Base-by-base conservation (phyloP, 371 early-diverging fungal genomes). In the Rhizomucor pusillus region DNA sequence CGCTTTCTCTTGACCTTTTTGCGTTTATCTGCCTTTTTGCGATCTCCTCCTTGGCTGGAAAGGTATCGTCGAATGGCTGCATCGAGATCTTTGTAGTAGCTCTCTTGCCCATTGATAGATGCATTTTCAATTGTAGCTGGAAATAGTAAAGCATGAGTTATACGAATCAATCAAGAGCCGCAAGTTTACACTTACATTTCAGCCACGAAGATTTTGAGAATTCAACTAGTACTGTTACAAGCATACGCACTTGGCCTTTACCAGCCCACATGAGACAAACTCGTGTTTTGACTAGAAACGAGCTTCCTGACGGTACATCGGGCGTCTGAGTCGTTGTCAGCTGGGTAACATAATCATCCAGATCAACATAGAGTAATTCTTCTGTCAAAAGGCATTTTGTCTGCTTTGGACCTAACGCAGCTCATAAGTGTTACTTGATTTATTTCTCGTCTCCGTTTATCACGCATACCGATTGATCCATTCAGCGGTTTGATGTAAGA, bases 241-340 rank as follows among this genome's bases (percentile, higher is more conserved):
- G 62, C 52, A 90, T 71, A 33, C 81, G 81, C 43, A 86, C 73
- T 65, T 75, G 63, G n/a, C 75, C 76, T 23, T 78, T 70, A 0
- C 80, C 81, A 5, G 86, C 84, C 90, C 90, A 92, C 29, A 91
- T 86, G 22, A 95, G 68, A 64, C 95, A 96, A 29, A 84, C 88
- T 4, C 90, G 73, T 25, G 87, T 87, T 47, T 88, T 85, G 19
- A 89, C 78, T 24, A 66, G 65, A 63, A 96, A 96, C 22, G 85
- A 70, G 20, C 84, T 80, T 16, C 92, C 93, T 22, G 90, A 90
- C 10, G 95, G 95, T 0, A 95, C 83, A 58, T 90, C 87, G 3
- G 94, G 94, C 12, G 97, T 94, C 37, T 71, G 70, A 0, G 88
- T 87, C 12, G 81, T 77, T 3, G 84, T 80, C 22, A 88, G 68